phyloP scores from a whole-genome alignment of 2,329 filamentous ascomycete genomes.

The Teratosphaeria nubilosa region DNA sequence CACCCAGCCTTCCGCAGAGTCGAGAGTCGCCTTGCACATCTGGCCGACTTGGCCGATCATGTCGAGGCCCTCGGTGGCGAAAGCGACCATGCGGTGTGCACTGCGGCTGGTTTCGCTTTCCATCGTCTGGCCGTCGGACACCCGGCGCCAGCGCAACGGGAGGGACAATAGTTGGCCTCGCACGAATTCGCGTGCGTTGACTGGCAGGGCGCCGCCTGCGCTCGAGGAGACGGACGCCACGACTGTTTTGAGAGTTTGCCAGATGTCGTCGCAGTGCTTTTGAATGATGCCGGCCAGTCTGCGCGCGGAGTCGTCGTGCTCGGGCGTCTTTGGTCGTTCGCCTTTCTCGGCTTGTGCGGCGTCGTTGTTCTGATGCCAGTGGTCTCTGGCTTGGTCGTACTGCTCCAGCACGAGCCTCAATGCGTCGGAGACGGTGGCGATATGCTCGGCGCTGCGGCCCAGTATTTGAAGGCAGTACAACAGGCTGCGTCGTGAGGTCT shows the following conservation, averaged over 20 bases:
- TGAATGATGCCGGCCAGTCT: slow-evolving; percentile 69
- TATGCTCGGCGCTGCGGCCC: slow-evolving; percentile 69
- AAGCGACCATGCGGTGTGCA: slow-evolving; percentile 69
- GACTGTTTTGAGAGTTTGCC: slow-evolving; percentile 57
- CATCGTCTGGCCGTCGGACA: slow-evolving; percentile 35
- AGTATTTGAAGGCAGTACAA: slow-evolving; percentile 77
- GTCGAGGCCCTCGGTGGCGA: slow-evolving; percentile 83
- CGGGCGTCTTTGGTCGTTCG: slow-evolving; percentile 20
- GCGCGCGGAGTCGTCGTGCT: slow-evolving; percentile 32
- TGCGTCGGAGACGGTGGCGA: slow-evolving; percentile 63
- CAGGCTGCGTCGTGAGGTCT: slow-evolving; percentile 72
- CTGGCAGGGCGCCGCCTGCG: slow-evolving; percentile 79
- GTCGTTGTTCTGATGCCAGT: slow-evolving; percentile 39
- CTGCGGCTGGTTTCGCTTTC: slow-evolving; percentile 40
- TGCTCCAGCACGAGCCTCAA: slow-evolving; percentile 69
- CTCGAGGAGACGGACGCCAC: slow-evolving; percentile 81
- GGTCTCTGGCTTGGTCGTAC: slow-evolving; percentile 50
- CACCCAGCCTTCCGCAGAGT: slow-evolving; percentile 87
- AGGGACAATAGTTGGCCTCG: slow-evolving; percentile 74
- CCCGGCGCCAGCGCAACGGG: slow-evolving; percentile 70
- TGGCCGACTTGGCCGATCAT: slow-evolving; percentile 89
- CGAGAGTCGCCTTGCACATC: slow-evolving; percentile 79
- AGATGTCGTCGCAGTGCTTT: slow-evolving; percentile 44
- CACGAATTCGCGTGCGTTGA: slow-evolving; percentile 77
- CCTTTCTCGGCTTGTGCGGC: slow-evolving; percentile 25